phyloP scores from a whole-genome alignment of 352 stramenopile species.

The Peronospora belbahrii region DNA sequence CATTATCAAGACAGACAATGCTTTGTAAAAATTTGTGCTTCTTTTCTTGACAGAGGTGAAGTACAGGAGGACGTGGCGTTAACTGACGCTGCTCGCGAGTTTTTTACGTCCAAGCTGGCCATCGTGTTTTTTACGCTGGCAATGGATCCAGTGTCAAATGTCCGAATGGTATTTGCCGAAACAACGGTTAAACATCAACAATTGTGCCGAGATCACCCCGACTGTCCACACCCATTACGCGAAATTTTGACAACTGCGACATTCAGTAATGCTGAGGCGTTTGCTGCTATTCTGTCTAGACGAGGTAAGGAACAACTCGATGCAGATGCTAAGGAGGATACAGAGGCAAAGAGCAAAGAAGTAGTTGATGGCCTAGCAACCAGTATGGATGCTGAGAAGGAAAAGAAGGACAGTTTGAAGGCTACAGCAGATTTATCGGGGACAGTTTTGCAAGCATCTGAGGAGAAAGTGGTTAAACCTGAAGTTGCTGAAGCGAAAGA shows the following conservation, averaged over 20 bases:
- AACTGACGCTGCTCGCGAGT: conserved; percentile 10
- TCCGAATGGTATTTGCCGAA: conserved; percentile 54
- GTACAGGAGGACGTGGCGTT: conserved; percentile 4
- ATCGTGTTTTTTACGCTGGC: conserved; percentile 50
- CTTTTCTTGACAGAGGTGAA: conserved; percentile 31
- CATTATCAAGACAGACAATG: conserved; percentile 65
- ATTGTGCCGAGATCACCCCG: conserved; percentile 25
- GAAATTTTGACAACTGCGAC: conserved; percentile 15
- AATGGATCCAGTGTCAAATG: conserved; percentile 62
- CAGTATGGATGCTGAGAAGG: conserved; percentile 3
- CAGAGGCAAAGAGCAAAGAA: conserved; percentile 6
- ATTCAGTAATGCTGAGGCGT: conserved; percentile 22
- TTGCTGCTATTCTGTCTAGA: conserved; percentile 23
- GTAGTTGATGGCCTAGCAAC: not conserved
- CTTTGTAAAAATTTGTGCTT: conserved; percentile 53
- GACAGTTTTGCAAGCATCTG: not conserved
- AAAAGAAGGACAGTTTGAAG: conserved; percentile 2
- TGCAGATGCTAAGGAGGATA: conserved; percentile 5
- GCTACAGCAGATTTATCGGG: conserved; percentile 2
- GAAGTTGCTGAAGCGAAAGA: not conserved
- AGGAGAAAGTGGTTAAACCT: conserved; percentile 4
- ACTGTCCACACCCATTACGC: conserved; percentile 25
- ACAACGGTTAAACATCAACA: conserved; percentile 37
- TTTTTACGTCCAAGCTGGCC: conserved; percentile 48
- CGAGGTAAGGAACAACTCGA: conserved; percentile 12